Evolutionary conservation across 192 early-diverging fungal species (phyloP).

Genomic region (Linnemannia exigua): DNA sequence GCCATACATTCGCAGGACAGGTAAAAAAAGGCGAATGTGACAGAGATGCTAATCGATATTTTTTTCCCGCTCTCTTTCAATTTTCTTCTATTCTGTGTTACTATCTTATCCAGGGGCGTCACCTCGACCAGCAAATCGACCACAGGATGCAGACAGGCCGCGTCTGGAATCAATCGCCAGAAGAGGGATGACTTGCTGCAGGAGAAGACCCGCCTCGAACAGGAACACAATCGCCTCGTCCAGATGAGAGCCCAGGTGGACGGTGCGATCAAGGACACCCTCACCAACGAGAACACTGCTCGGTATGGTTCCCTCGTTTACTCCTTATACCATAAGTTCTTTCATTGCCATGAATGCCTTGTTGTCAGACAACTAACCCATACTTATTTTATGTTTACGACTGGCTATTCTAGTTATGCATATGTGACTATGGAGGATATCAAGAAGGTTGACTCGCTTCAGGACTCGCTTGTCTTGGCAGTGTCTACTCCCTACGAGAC

Average conservation of each 20-base stretch:
- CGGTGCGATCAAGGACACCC: constrained; percentile 31
- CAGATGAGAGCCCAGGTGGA: constrained; percentile 37
- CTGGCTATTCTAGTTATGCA: constrained; percentile 23
- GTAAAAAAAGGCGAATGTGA: neutral
- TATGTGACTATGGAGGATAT: constrained; percentile 51
- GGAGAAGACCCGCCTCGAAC: constrained; percentile 31
- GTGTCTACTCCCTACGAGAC: constrained; percentile 52
- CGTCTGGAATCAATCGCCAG: constrained; percentile 28
- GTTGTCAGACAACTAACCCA: no score
- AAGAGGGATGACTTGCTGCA: constrained; percentile 37
- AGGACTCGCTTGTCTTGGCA: constrained; percentile 48
- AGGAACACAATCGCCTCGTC: constrained; percentile 31
- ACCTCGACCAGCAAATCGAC: constrained; percentile 13
- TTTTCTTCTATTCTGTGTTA: neutral
- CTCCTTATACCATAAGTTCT: neutral
- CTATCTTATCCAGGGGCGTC: constrained; percentile 34
- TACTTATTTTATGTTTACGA: neutral
- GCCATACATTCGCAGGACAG: neutral
- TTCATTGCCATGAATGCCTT: neutral
- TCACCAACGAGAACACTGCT: constrained; percentile 49
- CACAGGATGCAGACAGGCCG: constrained; percentile 19
- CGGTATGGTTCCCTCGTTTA: constrained; percentile 17
- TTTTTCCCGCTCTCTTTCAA: constrained; percentile 4
- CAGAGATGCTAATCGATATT: neutral
- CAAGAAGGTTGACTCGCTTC: constrained; percentile 47